Evolutionary conservation across 148 eudicot genomes (phyloP), one percentile per base, ranked within the genome.

Genomic region (Spergularia bocconei): DNA sequence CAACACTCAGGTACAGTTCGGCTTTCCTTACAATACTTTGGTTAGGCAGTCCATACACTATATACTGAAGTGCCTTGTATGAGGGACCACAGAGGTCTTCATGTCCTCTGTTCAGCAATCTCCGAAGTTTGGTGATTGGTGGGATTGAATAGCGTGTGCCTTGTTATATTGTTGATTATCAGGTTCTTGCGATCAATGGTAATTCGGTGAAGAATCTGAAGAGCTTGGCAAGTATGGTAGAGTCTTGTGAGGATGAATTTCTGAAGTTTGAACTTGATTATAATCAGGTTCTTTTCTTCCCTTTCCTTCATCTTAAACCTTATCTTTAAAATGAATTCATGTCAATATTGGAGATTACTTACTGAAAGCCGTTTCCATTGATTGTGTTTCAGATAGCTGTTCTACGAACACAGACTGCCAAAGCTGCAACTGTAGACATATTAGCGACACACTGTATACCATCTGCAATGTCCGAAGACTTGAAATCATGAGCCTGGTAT

Each of bases 361-460:
- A 67, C 33, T 41, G 48, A 65, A 23, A 51, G 15, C 29, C 4
- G 21, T 54, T 72, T 8, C 19, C 4, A 16, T 54, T 69, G 21
- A 7, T 47, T 58, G 50, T 63, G 23, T 52, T 13, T 60, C 89
- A 93, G 98, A 83, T 93, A 62, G 97, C 85, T 60, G 97, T 90
- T 79, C 95, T 93, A 66, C 85, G 85, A 39, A 91, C 97, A 72
- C 73, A 90, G 77, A 77, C 86, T 7, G 98, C 98, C 33, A 93
- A 93, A 84, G 93, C 88, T n/a, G 93, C 98, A 39, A 93, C 95
- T 13, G 61, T 84, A 57, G 97, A 93, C 76, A 88, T 93, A 69
- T 91, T 93, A n/a, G 61, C 86, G 1, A 93, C 95, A 50, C 95
- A 93, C 58, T 93, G 97, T 82, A 91, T 93, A 76, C 98, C 98